phyloP scores from a whole-genome alignment of 768 basidiomycete genomes.

The Tephrocybe rancida region DNA sequence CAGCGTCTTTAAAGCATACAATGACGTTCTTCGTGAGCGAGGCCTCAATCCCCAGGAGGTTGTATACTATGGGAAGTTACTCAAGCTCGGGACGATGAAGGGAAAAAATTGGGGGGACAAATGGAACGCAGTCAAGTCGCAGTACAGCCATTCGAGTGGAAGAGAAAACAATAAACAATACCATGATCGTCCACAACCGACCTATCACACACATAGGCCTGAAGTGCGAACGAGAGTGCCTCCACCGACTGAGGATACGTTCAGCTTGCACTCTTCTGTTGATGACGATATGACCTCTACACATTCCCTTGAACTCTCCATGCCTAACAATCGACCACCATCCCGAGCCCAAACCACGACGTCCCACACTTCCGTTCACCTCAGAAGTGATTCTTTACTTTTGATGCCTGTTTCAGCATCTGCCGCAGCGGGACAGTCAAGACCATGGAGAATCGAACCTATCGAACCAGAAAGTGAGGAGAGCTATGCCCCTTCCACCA shows the following conservation, averaged over 20 bases:
- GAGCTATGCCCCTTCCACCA: constrained; percentile 34
- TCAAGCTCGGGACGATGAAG: constrained; percentile 82
- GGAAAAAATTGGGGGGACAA: constrained; percentile 82
- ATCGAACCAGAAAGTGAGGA: constrained; percentile 34
- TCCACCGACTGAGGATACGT: constrained; percentile 13
- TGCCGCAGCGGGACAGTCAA: constrained; percentile 4
- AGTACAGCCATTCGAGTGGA: constrained; percentile 39
- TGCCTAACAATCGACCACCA: neutral
- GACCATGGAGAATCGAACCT: constrained; percentile 10
- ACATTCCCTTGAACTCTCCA: neutral
- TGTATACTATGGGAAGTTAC: constrained; percentile 76
- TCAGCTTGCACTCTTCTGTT: constrained; percentile 14
- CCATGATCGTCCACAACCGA: neutral
- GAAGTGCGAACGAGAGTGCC: constrained; percentile 1
- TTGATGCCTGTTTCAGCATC: constrained; percentile 6
- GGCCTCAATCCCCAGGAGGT: constrained; percentile 83
- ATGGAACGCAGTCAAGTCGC: constrained; percentile 72
- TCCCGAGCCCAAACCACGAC: constrained; percentile 4
- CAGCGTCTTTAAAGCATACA: constrained; percentile 84
- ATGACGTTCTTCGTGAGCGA: constrained; percentile 71
- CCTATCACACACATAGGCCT: constrained; percentile 6
- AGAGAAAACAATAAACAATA: neutral
- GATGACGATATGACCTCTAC: constrained; percentile 7
- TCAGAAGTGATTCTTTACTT: constrained; percentile 11
- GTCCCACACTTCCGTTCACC: constrained; percentile 5